phyloP scores from a whole-genome alignment of 1,139 yeast genomes.

The Kluyveromyces marxianus region DNA sequence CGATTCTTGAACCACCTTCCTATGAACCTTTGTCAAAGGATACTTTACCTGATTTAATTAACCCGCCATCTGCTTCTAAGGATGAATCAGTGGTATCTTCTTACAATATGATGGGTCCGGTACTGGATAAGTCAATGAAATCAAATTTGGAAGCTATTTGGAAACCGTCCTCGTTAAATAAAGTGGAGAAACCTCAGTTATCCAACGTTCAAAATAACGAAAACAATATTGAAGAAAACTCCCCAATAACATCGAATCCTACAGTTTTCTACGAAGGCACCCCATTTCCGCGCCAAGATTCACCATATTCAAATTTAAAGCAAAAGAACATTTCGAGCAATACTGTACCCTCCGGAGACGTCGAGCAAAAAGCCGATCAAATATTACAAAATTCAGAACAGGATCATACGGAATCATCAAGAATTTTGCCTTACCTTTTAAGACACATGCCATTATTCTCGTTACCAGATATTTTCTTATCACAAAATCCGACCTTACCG shows the following conservation, averaged over 20 bases:
- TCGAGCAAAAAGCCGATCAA: not conserved
- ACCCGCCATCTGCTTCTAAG: constrained; percentile 6
- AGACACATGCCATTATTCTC: constrained; percentile 54
- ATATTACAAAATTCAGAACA: not conserved
- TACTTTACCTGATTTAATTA: constrained; percentile 2
- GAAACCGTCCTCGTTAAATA: constrained; percentile 3
- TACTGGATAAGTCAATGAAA: constrained; percentile 7
- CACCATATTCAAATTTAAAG: not conserved
- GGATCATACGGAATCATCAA: constrained; percentile 26
- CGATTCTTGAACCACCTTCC: constrained; percentile 3
- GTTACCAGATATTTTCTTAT: constrained; percentile 46
- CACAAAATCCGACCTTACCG: constrained; percentile 21
- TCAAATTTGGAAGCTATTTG: constrained; percentile 9
- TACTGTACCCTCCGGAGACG: not conserved
- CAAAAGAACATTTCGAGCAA: not conserved
- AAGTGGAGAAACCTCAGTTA: not conserved
- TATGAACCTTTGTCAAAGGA: constrained; percentile 3
- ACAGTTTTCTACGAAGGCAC: not conserved
- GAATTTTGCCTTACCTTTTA: constrained; percentile 56
- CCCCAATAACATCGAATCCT: not conserved
- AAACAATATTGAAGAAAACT: not conserved
- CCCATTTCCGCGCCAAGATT: not conserved
- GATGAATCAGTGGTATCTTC: constrained; percentile 5
- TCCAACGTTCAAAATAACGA: not conserved
- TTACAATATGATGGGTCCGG: constrained; percentile 3